A percentile compares a stretch with the other conserved stretches of the same genome.
phyloP scores from a whole-genome alignment of 176 grass and related monocot species.

The Calamus simplicifolius region DNA sequence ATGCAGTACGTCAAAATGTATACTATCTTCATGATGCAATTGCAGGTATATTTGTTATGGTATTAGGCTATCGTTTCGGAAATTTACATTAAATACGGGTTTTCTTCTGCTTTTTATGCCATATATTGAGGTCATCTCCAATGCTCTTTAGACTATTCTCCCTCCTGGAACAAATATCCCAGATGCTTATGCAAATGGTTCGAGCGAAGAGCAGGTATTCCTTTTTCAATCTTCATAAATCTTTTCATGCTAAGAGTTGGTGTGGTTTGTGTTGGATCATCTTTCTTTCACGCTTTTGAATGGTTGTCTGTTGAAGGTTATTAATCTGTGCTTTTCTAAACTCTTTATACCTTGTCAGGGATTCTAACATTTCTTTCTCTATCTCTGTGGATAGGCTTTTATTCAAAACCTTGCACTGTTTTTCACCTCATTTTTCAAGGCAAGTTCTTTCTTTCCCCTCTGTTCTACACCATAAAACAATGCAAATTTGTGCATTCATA shows the following conservation, averaged over 20 bases:
- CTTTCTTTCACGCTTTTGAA: too few relatives aligned
- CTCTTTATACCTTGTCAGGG: background rate
- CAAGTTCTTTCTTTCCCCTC: conserved; percentile 8
- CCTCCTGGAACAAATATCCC: conserved; percentile 68
- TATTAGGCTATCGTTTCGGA: conserved; percentile 1
- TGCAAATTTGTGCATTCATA: background rate
- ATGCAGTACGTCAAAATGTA: conserved; percentile 98
- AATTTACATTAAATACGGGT: conserved; percentile 6
- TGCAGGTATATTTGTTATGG: conserved; percentile 51
- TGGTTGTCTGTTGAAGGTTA: too few relatives aligned
- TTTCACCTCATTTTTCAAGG: conserved; percentile 98
- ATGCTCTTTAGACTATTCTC: conserved; percentile 69
- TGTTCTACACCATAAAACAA: background rate
- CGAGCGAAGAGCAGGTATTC: conserved; percentile 81
- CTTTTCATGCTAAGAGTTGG: too few relatives aligned
- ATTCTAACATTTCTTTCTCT: background rate
- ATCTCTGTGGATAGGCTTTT: conserved; percentile 51
- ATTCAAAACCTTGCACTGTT: conserved; percentile 97
- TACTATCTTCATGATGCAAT: conserved; percentile 83
- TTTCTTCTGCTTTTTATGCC: background rate
- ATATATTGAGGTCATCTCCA: background rate
- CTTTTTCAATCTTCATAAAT: background rate
- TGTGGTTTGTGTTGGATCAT: too few relatives aligned
- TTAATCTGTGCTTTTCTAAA: background rate
- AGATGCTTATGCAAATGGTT: conserved; percentile 95